Evolutionary conservation across 148 eudicot species (phyloP), one percentile per base, ranked within the genome.

Genomic region (Suaeda aralocaspica): DNA sequence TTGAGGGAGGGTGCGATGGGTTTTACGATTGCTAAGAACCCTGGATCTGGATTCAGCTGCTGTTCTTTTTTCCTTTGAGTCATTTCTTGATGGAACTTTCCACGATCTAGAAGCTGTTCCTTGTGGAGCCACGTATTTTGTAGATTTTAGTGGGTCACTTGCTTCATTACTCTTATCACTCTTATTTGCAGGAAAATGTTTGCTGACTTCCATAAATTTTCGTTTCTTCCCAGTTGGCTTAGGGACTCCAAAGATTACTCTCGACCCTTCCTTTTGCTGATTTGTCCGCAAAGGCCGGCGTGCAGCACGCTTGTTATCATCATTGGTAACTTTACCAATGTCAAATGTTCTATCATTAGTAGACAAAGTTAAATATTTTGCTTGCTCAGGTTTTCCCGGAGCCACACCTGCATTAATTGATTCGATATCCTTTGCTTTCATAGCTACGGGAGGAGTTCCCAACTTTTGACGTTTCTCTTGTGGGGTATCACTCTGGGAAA

Each of bases 181-280:
- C 55, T 68, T 68, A 59, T 85, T 91, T 59, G 92, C 78, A 78
- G 83, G 81, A 64, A 78, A 87, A 71, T 94, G 98, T 78, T 87
- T 91, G 85, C 99, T 91, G 12, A 94, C 99, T 69, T 94, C 93
- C 96, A 91, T 89, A 65, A 91, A 91, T 68, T 91, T 94, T 60
- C 84, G 82, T 64, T 80, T 94, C 85, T 91, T 94, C 39, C 97
- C 99, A 25, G 81, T 69, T 18, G 99, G 99, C 77, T 84, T 91
- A 26, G 99, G 99, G 57, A 94, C 86, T 53, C 99, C 99, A 72
- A 89, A 86, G 69, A 90, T 70, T 57, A 87, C 91, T 80, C 82
- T 82, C 21, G 91, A 82, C 33, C 89, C 87, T 75, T 86, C 92
- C 73, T 87, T 94, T 65, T 83, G 88, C 67, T 82, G 74, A 58